These are phyloP conservation scores for Cladobotryum protrusum DNA, from an alignment of 2,329 filamentous ascomycete genomes.

Conservation along the genomic window DNA sequence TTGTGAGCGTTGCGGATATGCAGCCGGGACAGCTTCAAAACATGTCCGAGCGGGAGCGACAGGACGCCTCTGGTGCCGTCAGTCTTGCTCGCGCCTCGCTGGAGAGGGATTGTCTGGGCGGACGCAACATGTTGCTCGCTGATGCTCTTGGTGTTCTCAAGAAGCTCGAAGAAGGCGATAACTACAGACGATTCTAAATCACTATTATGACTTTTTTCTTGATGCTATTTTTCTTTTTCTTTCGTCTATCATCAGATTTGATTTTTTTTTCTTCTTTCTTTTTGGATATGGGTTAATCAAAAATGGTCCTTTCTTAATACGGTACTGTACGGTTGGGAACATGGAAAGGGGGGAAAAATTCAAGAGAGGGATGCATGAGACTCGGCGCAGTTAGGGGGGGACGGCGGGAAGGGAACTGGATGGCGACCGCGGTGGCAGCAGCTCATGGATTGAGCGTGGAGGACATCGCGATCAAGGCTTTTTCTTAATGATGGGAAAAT, in stretches of 20 bases:
- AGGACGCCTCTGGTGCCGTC: slow-evolving; percentile 42
- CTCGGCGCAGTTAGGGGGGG: too few relatives aligned
- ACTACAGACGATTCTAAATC: slow-evolving; percentile 28
- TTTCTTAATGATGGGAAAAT: too few relatives aligned
- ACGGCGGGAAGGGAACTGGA: too few relatives aligned
- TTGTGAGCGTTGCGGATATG: slow-evolving; percentile 35
- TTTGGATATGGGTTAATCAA: neutral
- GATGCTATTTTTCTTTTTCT: neutral
- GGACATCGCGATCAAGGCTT: too few relatives aligned
- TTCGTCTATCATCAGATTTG: neutral
- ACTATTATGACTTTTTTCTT: too few relatives aligned
- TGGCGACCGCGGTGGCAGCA: too few relatives aligned
- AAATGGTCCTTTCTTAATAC: too few relatives aligned
- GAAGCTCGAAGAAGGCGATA: slow-evolving; percentile 42
- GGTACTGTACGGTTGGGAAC: too few relatives aligned
- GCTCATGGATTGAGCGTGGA: too few relatives aligned
- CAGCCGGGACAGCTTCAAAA: slow-evolving; percentile 33
- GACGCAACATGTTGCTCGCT: slow-evolving; percentile 43
- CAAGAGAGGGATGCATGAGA: too few relatives aligned
- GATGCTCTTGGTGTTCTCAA: slow-evolving; percentile 49
- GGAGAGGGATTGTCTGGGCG: slow-evolving; percentile 43
- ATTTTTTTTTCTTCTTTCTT: neutral
- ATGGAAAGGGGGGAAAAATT: too few relatives aligned
- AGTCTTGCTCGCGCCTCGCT: slow-evolving; percentile 41
- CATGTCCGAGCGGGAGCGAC: slow-evolving; percentile 27